A percentile compares a stretch with the other conserved stretches of the same genome.
phyloP scores from a whole-genome alignment of 1,139 yeast species.

The Hansenula lynferdii region DNA sequence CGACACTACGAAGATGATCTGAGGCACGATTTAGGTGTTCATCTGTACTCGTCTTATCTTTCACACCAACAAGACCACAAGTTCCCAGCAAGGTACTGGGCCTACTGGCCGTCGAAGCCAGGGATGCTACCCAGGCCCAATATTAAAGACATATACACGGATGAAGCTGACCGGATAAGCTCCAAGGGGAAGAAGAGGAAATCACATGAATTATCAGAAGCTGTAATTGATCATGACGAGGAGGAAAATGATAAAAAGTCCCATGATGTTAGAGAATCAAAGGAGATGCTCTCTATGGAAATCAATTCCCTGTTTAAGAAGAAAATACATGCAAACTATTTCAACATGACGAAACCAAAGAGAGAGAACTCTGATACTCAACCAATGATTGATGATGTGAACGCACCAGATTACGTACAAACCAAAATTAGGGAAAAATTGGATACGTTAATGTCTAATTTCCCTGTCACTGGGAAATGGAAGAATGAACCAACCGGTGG shows the following conservation, averaged over 20 bases:
- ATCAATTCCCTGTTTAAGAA: slow-evolving; percentile 2
- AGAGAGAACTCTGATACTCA: slow-evolving; percentile 4
- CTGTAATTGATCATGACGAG: neutral
- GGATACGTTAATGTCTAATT: neutral
- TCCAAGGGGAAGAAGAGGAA: no score
- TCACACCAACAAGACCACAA: slow-evolving; percentile 33
- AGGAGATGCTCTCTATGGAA: slow-evolving; percentile 2
- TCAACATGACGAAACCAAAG: neutral
- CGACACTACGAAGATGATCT: slow-evolving; percentile 30
- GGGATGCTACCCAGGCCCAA: slow-evolving; percentile 8
- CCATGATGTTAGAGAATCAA: slow-evolving; percentile 9
- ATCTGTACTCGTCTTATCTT: slow-evolving; percentile 44
- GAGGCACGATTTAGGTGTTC: slow-evolving; percentile 44
- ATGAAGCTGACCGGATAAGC: slow-evolving; percentile 29
- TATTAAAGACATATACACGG: slow-evolving; percentile 20
- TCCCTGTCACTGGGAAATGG: neutral
- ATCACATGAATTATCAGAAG: neutral
- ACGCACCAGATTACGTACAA: neutral
- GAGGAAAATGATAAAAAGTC: neutral
- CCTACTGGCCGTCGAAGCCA: slow-evolving; percentile 9
- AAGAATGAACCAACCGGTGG: neutral
- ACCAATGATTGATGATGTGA: slow-evolving; percentile 1
- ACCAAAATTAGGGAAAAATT: neutral
- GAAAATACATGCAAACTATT: neutral
- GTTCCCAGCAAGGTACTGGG: slow-evolving; percentile 37